Base-by-base conservation (phyloP, 2,329 filamentous ascomycete species). In the Byssothecium circinans region DNA sequence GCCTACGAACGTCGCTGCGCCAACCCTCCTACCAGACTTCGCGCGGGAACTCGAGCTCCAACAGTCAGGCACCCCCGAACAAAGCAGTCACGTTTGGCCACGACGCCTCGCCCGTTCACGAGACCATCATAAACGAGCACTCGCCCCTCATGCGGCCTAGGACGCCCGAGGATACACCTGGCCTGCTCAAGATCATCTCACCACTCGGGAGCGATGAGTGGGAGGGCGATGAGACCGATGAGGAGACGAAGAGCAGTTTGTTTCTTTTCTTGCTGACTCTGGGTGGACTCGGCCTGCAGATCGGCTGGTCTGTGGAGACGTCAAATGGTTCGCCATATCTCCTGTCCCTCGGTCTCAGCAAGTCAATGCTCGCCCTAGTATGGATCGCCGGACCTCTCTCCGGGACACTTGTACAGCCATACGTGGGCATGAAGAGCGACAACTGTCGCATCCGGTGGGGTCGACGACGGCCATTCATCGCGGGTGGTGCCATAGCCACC, bases 261-360 rank as follows among this genome's bases (percentile, higher is more conserved):
- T 95, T 95, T 71, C 78, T 97, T 61, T 82, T 95, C 57, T 76
- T 96, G 53, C 75, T 97, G 70, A 96, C 92, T 6, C 78, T 96
- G 52, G 85, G 88, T 65, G 88, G 96, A 58, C 89, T 89, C 50
- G 92, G 83, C 19, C 77, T 97, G 53, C 92, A 97, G 74, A 88
- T 97, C 58, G 91, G 92, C 22, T 97, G 92, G 92, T 91, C 91
- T 1, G 91, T 96, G 34, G 92, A 97, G 71, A 79, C 96, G 34
- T 95, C 91, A 44, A 92, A 95, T 75, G 91, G 91, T 60, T 96
- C 92, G 74, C 78, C 78, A 38, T 81, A 78, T 56, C 68, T 81
- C 1, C 67, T 80, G 7, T 77, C 77, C 17, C 73, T 81, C 19
- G 78, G 78, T 23, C 67, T 81, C 25, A 77, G 74, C 55, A 80